Evolutionary conservation across 805 yeast species (phyloP).

Genomic region (Nakazawaea pomicola): DNA sequence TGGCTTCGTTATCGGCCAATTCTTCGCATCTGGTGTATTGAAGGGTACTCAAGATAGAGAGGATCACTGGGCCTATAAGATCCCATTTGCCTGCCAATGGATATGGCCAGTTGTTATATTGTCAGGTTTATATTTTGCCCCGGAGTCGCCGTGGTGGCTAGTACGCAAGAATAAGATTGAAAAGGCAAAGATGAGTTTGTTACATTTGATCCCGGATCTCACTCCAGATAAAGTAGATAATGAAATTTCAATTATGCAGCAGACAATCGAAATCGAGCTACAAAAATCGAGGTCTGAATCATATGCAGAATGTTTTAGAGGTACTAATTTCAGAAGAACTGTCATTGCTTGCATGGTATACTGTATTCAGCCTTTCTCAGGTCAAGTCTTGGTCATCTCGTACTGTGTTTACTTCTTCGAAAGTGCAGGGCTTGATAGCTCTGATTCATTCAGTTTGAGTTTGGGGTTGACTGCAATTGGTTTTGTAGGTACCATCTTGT

Average conservation of each 20-base stretch:
- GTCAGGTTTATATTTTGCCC: slow-evolving; percentile 35
- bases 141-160: slow-evolving; percentile 53
- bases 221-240: slow-evolving; percentile 33
- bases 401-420: slow-evolving; percentile 45
- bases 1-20: slow-evolving; percentile 51
- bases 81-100: slow-evolving; percentile 56
- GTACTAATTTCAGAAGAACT: slow-evolving; percentile 42
- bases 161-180: slow-evolving; percentile 33
- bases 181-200: slow-evolving; percentile 35
- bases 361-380: slow-evolving; percentile 40
- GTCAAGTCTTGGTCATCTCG: slow-evolving; percentile 33
- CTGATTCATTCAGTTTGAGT: slow-evolving; percentile 40
- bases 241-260: slow-evolving; percentile 38
- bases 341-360: slow-evolving; percentile 39
- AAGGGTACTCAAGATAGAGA: slow-evolving; percentile 26
- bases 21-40: slow-evolving; percentile 45
- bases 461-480: slow-evolving; percentile 42
- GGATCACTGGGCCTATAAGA: slow-evolving; percentile 36
- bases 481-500: slow-evolving; percentile 35
- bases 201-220: slow-evolving; percentile 27
- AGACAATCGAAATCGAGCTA: slow-evolving; percentile 24
- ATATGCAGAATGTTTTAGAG: slow-evolving; percentile 37
- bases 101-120: slow-evolving; percentile 44
- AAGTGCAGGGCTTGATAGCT: slow-evolving; percentile 40
- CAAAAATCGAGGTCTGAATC: background rate